Percentiles rank a stretch among this genome's conserved stretches.
These are phyloP conservation scores for Malania oleifera DNA, from an alignment of 164 flowering plant species.

Conservation along the genomic window DNA sequence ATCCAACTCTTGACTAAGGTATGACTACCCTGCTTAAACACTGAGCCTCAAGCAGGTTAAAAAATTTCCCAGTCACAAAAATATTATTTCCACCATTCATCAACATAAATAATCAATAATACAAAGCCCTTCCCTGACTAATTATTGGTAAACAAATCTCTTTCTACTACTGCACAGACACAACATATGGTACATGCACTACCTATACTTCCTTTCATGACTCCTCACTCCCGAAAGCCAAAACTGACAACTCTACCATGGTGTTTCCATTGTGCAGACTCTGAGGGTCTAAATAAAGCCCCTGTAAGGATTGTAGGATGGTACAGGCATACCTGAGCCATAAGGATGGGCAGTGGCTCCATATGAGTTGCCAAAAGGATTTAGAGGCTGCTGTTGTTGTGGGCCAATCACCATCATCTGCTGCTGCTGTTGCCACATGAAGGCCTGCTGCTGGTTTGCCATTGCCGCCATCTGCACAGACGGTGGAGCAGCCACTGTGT, in stretches of 20 bases:
- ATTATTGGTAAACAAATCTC: constrained; percentile 27
- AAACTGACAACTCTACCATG: background rate
- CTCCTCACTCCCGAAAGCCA: background rate
- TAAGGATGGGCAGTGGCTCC: constrained; percentile 41
- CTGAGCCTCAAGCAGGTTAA: constrained; percentile 1
- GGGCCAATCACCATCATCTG: constrained; percentile 53
- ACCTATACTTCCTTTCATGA: background rate
- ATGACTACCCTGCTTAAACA: background rate
- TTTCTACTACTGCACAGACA: constrained; percentile 29
- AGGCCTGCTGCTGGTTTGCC: constrained; percentile 68
- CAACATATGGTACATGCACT: constrained; percentile 43
- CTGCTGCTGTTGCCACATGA: constrained; percentile 62
- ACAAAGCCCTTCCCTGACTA: constrained; percentile 12
- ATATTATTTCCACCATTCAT: constrained; percentile 13
- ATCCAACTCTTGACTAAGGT: constrained; percentile 2
- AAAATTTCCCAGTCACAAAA: constrained; percentile 7
- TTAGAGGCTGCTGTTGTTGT: constrained; percentile 40
- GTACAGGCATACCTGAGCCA: constrained; percentile 55
- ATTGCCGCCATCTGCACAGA: constrained; percentile 66
- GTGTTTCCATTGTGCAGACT: too few species aligned
- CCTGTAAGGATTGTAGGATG: constrained; percentile 56
- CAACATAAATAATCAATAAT: constrained; percentile 12
- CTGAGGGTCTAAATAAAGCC: constrained; percentile 47
- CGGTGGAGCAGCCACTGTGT: constrained; percentile 45
- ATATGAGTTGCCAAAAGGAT: constrained; percentile 56